Conservation (phyloP, 768 basidiomycete genomes). For the Butyriboletus loyo region DNA sequence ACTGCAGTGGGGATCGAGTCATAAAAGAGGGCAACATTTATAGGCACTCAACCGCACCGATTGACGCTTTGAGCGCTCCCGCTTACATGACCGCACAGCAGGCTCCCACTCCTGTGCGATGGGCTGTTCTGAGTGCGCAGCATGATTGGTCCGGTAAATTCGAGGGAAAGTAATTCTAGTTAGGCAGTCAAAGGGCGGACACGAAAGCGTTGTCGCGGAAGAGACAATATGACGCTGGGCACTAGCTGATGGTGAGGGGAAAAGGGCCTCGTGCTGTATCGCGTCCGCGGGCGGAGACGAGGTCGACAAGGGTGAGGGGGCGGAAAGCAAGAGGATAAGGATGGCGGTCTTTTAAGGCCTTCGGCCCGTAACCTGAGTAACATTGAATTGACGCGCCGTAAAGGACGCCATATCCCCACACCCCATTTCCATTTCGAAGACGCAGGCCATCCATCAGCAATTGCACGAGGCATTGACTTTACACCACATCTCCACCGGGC, state of each 20-base stretch:
- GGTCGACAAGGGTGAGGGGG: not conserved
- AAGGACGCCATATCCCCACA: constrained; percentile 10
- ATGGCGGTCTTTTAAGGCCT: constrained; percentile 8
- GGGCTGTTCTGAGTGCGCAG: constrained; percentile 9
- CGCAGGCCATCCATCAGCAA: constrained; percentile 18
- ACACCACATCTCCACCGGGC: constrained; percentile 4
- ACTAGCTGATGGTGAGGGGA: not conserved
- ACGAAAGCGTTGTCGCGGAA: not conserved
- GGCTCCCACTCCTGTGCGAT: constrained; percentile 13
- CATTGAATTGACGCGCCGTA: constrained; percentile 15
- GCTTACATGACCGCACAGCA: constrained; percentile 17
- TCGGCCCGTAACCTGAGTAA: not conserved
- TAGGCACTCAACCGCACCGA: constrained; percentile 12
- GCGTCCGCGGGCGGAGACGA: not conserved
- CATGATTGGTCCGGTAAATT: constrained; percentile 5
- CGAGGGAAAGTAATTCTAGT: not conserved
- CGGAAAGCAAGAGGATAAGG: not conserved
- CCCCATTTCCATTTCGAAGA: constrained; percentile 19
- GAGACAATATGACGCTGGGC: not conserved
- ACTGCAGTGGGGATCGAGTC: constrained; percentile 13
- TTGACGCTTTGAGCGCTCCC: not conserved
- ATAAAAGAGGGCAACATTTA: constrained; percentile 7
- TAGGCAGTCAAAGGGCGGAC: not conserved
- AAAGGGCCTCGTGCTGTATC: not conserved
- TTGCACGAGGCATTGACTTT: constrained; percentile 23